Evolutionary conservation across 768 basidiomycete genomes (phyloP).

Genomic region (Russula ochroleuca): DNA sequence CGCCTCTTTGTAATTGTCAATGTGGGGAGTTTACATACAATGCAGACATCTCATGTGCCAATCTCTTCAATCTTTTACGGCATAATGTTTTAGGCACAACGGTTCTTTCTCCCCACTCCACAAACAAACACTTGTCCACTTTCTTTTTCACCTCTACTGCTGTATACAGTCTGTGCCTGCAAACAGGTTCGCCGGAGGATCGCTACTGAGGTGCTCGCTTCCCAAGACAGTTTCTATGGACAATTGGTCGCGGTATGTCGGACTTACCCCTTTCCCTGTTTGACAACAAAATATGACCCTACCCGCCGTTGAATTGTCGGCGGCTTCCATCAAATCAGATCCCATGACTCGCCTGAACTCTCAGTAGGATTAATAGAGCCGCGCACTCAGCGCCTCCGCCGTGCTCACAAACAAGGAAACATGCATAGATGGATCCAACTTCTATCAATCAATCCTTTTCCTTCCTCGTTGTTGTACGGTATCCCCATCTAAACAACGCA

Average conservation of each 20-base stretch:
- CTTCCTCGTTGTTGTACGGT: neutral
- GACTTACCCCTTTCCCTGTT: neutral
- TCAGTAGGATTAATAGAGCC: neutral
- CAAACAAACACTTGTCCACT: constrained; percentile 3
- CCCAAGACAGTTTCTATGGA: neutral
- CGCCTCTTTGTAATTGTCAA: neutral
- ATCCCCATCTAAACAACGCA: neutral
- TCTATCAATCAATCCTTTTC: neutral
- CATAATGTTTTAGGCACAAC: constrained; percentile 10
- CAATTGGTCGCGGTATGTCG: neutral
- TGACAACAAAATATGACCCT: neutral
- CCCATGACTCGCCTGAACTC: neutral
- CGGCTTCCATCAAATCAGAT: neutral
- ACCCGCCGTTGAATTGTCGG: neutral
- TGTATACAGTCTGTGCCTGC: neutral
- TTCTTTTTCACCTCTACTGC: neutral
- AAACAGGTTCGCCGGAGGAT: neutral
- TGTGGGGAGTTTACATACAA: neutral
- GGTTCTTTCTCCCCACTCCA: neutral
- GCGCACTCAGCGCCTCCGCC: neutral
- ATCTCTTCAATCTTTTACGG: constrained; percentile 10
- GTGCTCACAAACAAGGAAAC: neutral
- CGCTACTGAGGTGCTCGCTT: neutral
- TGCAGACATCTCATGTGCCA: constrained; percentile 9
- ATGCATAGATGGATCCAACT: neutral